Evolutionary conservation across 2,329 filamentous ascomycete species (phyloP).

Genomic region (Paramyrothecium roridum): DNA sequence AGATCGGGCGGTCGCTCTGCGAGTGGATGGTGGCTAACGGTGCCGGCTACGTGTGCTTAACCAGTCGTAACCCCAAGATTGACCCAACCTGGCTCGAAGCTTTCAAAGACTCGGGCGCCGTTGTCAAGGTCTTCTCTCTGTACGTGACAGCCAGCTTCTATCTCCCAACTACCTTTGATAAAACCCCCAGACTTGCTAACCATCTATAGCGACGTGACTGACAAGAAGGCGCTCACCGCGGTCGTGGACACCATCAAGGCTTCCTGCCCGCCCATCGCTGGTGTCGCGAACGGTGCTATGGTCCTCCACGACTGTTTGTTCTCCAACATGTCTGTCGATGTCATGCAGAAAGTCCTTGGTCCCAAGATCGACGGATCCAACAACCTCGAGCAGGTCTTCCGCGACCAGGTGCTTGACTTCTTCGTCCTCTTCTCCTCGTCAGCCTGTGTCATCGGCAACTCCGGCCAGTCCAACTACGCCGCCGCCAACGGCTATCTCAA

Average conservation of each 20-base stretch:
- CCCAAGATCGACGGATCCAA: conserved; percentile 35
- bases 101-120: conserved; percentile 2
- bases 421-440: conserved; percentile 39
- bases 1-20: conserved; percentile 32
- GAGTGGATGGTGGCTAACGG: conserved; percentile 36
- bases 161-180: no score
- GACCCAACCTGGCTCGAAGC: conserved; percentile 21
- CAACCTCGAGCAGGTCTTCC: conserved; percentile 27
- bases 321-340: conserved; percentile 22
- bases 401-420: conserved; percentile 28
- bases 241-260: conserved; percentile 11
- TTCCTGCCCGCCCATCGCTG: conserved; percentile 29
- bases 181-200: background rate
- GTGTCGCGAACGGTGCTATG: conserved; percentile 42
- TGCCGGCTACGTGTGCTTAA: conserved; percentile 31
- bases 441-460: conserved; percentile 27
- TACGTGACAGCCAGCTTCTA: no score
- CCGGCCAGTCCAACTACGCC: conserved; percentile 32
- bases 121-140: conserved; percentile 6
- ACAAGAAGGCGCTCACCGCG: conserved; percentile 2
- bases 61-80: conserved; percentile 33
- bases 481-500: conserved; percentile 35
- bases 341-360: conserved; percentile 19
- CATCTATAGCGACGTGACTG: conserved; percentile 4
- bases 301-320: conserved; percentile 34